These are phyloP conservation scores for Candida boidinii DNA, from an alignment of 805 yeast genomes.

Conservation along the genomic window DNA sequence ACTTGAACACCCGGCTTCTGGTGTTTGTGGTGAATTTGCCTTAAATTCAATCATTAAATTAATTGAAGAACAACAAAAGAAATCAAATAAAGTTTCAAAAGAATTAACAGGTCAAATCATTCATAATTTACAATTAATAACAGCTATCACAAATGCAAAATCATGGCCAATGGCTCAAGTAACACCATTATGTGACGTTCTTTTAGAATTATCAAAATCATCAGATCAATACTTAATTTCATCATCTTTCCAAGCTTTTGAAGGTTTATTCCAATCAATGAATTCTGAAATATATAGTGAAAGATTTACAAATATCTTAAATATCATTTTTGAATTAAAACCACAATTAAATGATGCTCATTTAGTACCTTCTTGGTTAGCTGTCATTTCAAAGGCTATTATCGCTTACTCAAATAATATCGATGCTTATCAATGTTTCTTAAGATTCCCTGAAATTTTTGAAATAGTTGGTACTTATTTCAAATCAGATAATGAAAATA, in stretches of 20 bases:
- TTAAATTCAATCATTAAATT: conserved; percentile 43
- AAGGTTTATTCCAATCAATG: conserved; percentile 65
- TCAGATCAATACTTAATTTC: conserved; percentile 81
- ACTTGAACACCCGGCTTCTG: conserved; percentile 71
- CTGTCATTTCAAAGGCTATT: conserved; percentile 81
- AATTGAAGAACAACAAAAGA: conserved; percentile 28
- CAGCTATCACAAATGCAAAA: conserved; percentile 59
- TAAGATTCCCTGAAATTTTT: conserved; percentile 48
- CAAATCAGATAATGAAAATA: conserved; percentile 51
- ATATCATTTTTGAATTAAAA: conserved; percentile 66
- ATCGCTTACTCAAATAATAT: conserved; percentile 40
- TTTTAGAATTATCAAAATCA: conserved; percentile 70
- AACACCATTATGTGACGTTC: conserved; percentile 65
- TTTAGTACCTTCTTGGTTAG: conserved; percentile 90
- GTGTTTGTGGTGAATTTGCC: conserved; percentile 59
- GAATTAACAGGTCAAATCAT: conserved; percentile 53
- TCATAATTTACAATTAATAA: conserved; percentile 71
- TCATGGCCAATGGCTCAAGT: conserved; percentile 75
- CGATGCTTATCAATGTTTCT: conserved; percentile 43
- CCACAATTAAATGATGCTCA: conserved; percentile 81
- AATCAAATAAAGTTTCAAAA: conserved; percentile 29
- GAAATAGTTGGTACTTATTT: conserved; percentile 55
- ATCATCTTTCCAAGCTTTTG: conserved; percentile 77
- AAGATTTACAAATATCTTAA: conserved; percentile 54
- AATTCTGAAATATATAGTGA: conserved; percentile 43